Evolutionary conservation across 768 basidiomycete genomes (phyloP).

Genomic region (Boletus bicolor): DNA sequence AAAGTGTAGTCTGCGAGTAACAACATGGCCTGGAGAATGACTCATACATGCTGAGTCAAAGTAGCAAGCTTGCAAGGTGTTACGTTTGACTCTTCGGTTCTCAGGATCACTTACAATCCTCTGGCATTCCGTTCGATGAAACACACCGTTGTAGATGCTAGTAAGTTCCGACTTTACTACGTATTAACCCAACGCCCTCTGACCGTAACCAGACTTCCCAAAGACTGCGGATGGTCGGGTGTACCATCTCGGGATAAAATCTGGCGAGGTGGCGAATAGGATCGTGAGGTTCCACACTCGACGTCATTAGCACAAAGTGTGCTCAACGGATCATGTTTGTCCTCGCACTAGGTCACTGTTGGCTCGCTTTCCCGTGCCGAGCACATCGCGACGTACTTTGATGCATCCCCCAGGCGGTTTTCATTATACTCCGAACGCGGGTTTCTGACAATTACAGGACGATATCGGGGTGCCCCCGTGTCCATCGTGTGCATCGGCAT

Average conservation of each 20-base stretch:
- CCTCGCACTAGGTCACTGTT: constrained; percentile 57
- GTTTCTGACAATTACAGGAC: constrained; percentile 70
- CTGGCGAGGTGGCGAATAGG: constrained; percentile 78
- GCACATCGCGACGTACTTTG: constrained; percentile 56
- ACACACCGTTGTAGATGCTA: constrained; percentile 60
- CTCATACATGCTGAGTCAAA: constrained; percentile 12
- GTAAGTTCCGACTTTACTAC: constrained; percentile 39
- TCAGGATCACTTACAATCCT: not conserved
- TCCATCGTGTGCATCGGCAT: constrained; percentile 81
- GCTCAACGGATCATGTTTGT: not conserved
- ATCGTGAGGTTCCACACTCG: constrained; percentile 45
- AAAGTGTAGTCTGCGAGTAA: too few species aligned
- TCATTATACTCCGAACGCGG: constrained; percentile 69
- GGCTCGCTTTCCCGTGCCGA: constrained; percentile 68
- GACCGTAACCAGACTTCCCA: constrained; percentile 59
- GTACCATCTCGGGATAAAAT: constrained; percentile 73
- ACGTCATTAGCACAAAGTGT: not conserved
- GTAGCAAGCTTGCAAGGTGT: not conserved
- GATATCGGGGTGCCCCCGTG: constrained; percentile 58
- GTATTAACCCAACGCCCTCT: not conserved
- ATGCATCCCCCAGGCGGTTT: constrained; percentile 58
- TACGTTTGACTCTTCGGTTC: not conserved
- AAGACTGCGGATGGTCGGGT: constrained; percentile 69
- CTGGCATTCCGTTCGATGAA: constrained; percentile 45
- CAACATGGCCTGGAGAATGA: not conserved